Evolutionary conservation across 2,329 filamentous ascomycete species (phyloP).

Genomic region (Epichloe brachyelytri): DNA sequence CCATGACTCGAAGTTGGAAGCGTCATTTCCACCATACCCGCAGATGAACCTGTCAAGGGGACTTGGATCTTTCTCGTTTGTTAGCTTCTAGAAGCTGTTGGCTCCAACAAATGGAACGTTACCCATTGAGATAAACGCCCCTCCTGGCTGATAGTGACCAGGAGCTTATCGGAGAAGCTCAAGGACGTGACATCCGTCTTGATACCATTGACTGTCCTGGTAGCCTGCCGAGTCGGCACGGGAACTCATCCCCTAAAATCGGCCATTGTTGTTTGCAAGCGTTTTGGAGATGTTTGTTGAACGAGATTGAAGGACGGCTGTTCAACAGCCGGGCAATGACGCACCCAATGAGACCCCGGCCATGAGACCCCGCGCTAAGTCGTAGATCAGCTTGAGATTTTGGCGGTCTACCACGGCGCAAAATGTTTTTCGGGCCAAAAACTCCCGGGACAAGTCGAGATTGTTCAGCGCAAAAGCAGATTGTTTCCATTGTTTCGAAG

Average conservation of each 20-base stretch:
- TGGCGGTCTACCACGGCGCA: conserved; percentile 24
- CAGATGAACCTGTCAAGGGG: conserved; percentile 54
- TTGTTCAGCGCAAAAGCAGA: neutral
- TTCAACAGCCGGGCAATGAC: neutral
- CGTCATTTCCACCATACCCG: conserved; percentile 49
- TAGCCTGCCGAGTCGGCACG: conserved; percentile 44
- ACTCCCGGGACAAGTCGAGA: neutral
- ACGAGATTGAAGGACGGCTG: neutral
- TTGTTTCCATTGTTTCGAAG: conserved; percentile 12
- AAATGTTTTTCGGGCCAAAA: conserved; percentile 16
- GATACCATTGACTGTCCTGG: conserved; percentile 51
- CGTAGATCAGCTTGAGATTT: conserved; percentile 16
- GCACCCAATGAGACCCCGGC: conserved; percentile 15
- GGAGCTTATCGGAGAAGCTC: conserved; percentile 77
- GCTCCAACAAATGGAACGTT: conserved; percentile 14
- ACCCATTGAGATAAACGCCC: conserved; percentile 90
- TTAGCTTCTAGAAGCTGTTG: conserved; percentile 1
- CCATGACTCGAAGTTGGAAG: conserved; percentile 31
- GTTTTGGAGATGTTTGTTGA: conserved; percentile 4
- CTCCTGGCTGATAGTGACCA: conserved; percentile 78
- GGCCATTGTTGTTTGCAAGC: conserved; percentile 12
- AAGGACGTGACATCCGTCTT: conserved; percentile 60
- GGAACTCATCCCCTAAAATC: conserved; percentile 48
- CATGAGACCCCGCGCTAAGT: conserved; percentile 24
- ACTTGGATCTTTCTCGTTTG: conserved; percentile 54